Evolutionary conservation across 164 flowering plant genomes (phyloP), one percentile per base, ranked within the genome.

Genomic region (Pachysandra terminalis): DNA sequence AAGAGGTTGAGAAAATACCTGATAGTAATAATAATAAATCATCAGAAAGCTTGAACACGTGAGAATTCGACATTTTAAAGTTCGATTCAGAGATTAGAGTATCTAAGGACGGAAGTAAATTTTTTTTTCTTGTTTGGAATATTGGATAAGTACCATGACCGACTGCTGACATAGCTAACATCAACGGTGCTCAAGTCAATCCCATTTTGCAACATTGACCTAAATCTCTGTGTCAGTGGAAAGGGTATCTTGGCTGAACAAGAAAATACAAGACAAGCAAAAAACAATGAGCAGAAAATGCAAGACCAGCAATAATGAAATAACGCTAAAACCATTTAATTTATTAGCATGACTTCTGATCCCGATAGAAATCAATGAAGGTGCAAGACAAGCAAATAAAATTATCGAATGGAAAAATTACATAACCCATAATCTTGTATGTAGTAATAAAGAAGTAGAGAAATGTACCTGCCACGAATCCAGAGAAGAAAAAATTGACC

Each of bases 401-500:
- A 19, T n/a, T 25, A 16, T 22, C 27, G 51, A 64, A 25, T 23
- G 24, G 26, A 51, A 41, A 64, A 51, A 21, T 9, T 51, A 64
- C 1, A 61, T 22, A 40, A 19, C 27, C 25, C 64, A 59, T 15
- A 9, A 67, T 26, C 21, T 14, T 25, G n/a, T n/a, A n/a, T 27
- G 26, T 21, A 66, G 56, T 14, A 70, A 65, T 22, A 35, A 26
- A 49, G 41, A 37, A 48, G 32, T 61, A 52, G 28, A 62, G 52
- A 66, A 35, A 74, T 80, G 49, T 26, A 91, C 98, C 98, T 85
- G 98, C 97, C 37, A 95, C 97, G 85, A 95, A 95, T 24, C 98
- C 98, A 63, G 98, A 95, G 85, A 95, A 95, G 90, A 95, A 95
- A 67, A 90, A 95, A 89, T 95, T 95, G 69, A 95, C 98, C 92